These are phyloP conservation scores for Chrysanthemum seticuspe DNA, from an alignment of 129 eudicot species.

Conservation along the genomic window DNA sequence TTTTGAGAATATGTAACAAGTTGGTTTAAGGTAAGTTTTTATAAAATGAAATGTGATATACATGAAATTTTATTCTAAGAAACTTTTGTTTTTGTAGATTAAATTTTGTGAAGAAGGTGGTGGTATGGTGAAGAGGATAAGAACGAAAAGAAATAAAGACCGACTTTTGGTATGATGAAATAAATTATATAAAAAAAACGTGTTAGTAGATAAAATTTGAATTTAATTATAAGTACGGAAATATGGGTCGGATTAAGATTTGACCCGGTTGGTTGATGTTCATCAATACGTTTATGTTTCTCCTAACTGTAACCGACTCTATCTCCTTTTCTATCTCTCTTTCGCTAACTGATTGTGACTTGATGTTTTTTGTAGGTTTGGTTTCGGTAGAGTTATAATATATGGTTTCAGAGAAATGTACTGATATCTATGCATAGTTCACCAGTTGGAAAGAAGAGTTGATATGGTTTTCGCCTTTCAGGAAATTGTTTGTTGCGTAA, in stretches of 20 bases:
- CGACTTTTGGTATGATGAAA: conserved; percentile 42
- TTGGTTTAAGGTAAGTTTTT: neutral
- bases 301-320: conserved; percentile 37
- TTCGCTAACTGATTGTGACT: conserved; percentile 15
- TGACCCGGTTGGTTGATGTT: conserved; percentile 32
- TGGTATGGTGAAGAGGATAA: conserved; percentile 55
- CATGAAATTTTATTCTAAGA: conserved; percentile 9
- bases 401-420: neutral
- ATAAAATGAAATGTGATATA: conserved; percentile 12
- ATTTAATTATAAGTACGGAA: too few relatives aligned
- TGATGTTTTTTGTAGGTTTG: conserved; percentile 8
- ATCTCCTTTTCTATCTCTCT: conserved; percentile 30
- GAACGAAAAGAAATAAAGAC: conserved; percentile 48
- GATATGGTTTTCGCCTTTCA: neutral
- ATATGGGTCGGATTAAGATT: conserved; percentile 18
- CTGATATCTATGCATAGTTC: neutral
- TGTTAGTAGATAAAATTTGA: neutral
- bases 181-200: neutral
- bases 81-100: neutral
- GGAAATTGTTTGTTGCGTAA: neutral
- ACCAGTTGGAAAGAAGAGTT: neutral
- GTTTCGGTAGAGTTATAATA: neutral
- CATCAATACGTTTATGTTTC: conserved; percentile 23
- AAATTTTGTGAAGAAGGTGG: conserved; percentile 37
- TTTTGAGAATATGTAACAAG: neutral